Evolutionary conservation across 257 asterid genomes (phyloP).

Genomic region (Penstemon eatonii): DNA sequence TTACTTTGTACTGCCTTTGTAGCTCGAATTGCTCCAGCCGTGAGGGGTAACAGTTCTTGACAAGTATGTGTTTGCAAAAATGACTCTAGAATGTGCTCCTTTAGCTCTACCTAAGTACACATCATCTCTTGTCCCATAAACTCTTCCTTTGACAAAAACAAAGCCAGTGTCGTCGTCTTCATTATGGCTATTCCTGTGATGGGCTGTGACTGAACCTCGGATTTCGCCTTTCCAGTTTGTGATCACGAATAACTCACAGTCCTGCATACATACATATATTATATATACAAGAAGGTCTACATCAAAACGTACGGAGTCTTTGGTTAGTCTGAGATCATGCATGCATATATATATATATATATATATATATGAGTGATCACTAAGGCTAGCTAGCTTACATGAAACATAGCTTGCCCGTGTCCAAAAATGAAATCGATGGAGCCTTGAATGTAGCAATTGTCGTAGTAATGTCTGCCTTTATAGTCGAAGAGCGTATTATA

Average conservation of each 20-base stretch:
- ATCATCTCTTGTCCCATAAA: slow-evolving; percentile 60
- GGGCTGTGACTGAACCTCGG: slow-evolving; percentile 69
- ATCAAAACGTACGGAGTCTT: background rate
- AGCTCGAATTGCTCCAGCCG: slow-evolving; percentile 78
- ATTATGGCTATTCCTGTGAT: slow-evolving; percentile 47
- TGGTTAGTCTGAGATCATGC: background rate
- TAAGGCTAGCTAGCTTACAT: slow-evolving; percentile 38
- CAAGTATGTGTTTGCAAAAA: slow-evolving; percentile 70
- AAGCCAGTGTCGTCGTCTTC: slow-evolving; percentile 58
- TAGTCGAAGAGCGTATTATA: slow-evolving; percentile 74
- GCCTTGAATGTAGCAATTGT: slow-evolving; percentile 73
- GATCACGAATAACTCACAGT: slow-evolving; percentile 66
- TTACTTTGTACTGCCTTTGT: slow-evolving; percentile 51
- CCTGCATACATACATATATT: slow-evolving; percentile 36
- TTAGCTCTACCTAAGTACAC: slow-evolving; percentile 70
- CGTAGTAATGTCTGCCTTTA: slow-evolving; percentile 77
- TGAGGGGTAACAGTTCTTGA: slow-evolving; percentile 57
- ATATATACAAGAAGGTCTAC: background rate
- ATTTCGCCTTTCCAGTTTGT: slow-evolving; percentile 48
- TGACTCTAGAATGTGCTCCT: slow-evolving; percentile 66
- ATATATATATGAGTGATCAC: too few relatives aligned
- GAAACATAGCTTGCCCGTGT: slow-evolving; percentile 62
- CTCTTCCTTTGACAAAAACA: slow-evolving; percentile 64
- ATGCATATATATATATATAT: too few relatives aligned
- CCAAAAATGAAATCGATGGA: slow-evolving; percentile 76